phyloP scores from a whole-genome alignment of 2,329 filamentous ascomycete genomes.

The Tetracladium maxilliforme region DNA sequence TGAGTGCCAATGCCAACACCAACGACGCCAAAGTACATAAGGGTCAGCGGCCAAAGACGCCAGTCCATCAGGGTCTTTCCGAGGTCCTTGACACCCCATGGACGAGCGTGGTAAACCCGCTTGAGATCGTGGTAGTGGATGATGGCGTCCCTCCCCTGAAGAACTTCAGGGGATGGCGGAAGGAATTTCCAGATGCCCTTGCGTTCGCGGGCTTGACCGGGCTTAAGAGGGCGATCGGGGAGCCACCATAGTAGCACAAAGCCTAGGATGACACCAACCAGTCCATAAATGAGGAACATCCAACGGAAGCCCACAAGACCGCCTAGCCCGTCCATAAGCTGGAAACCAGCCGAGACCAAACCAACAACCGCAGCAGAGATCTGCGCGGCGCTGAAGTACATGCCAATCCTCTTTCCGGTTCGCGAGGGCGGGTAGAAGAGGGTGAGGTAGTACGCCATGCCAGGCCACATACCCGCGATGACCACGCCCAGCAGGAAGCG shows the following conservation, averaged over 20 bases:
- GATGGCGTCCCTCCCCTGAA: slow-evolving; percentile 62
- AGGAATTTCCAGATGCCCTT: slow-evolving; percentile 46
- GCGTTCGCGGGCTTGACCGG: slow-evolving; percentile 35
- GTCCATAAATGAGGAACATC: slow-evolving; percentile 86
- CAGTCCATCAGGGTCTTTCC: slow-evolving; percentile 62
- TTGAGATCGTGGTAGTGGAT: slow-evolving; percentile 75
- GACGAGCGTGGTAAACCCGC: slow-evolving; percentile 61
- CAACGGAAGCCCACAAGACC: slow-evolving; percentile 74
- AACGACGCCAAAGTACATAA: background rate
- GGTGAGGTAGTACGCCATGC: slow-evolving; percentile 86
- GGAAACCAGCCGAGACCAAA: slow-evolving; percentile 79
- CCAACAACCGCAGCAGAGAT: slow-evolving; percentile 82
- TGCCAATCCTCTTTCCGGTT: slow-evolving; percentile 75
- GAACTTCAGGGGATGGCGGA: slow-evolving; percentile 53
- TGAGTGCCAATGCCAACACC: background rate
- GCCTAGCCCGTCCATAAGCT: slow-evolving; percentile 69
- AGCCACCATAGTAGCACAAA: slow-evolving; percentile 76
- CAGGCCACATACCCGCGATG: slow-evolving; percentile 89
- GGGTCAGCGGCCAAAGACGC: slow-evolving; percentile 64
- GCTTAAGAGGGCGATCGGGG: slow-evolving; percentile 65
- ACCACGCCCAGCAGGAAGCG: slow-evolving; percentile 75
- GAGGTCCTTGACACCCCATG: slow-evolving; percentile 63
- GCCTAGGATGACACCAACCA: slow-evolving; percentile 59
- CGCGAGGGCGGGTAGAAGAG: slow-evolving; percentile 81
- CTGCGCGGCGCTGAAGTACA: slow-evolving; percentile 81